Conservation (phyloP, 1,284 basidiomycete species). For the Peniophora sp. region DNA sequence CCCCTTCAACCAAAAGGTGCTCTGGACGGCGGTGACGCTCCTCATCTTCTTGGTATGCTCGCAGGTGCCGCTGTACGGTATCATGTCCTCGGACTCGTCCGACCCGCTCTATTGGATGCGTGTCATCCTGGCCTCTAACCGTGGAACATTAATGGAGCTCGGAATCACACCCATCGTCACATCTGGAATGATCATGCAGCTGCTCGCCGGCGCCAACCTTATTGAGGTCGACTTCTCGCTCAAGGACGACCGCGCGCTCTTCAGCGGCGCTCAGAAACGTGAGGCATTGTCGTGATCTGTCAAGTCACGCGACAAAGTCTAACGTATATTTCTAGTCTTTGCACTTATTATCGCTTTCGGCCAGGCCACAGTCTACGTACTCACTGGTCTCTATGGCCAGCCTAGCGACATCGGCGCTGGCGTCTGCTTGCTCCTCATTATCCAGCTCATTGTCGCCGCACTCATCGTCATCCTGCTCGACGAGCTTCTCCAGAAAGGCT, state of each 20-base stretch:
- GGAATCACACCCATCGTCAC: constrained; percentile 98
- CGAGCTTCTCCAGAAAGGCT: constrained; percentile 97
- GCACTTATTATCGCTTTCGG: constrained; percentile 95
- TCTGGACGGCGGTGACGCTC: constrained; percentile 96
- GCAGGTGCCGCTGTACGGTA: constrained; percentile 93
- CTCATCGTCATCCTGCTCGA: constrained; percentile 98
- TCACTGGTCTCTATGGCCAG: constrained; percentile 94
- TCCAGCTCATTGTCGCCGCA: constrained; percentile 90
- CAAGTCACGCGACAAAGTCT: constrained; percentile 3
- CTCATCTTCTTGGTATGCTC: constrained; percentile 98
- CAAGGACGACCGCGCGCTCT: constrained; percentile 95
- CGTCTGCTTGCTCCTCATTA: constrained; percentile 91
- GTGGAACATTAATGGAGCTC: constrained; percentile 98
- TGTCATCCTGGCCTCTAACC: constrained; percentile 96
- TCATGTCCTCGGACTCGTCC: constrained; percentile 96
- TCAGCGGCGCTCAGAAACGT: constrained; percentile 97
- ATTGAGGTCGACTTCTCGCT: constrained; percentile 96
- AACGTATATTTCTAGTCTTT: constrained; percentile 58
- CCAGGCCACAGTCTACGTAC: constrained; percentile 95
- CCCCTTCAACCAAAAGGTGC: constrained; percentile 91
- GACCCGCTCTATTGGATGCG: constrained; percentile 99
- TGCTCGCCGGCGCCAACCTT: constrained; percentile 94
- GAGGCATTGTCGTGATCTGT: constrained; percentile 26
- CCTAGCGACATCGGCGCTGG: constrained; percentile 93
- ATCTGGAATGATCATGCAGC: constrained; percentile 99